Base-by-base conservation (phyloP, 2,329 filamentous ascomycete genomes). In the Sarocladium strictum region DNA sequence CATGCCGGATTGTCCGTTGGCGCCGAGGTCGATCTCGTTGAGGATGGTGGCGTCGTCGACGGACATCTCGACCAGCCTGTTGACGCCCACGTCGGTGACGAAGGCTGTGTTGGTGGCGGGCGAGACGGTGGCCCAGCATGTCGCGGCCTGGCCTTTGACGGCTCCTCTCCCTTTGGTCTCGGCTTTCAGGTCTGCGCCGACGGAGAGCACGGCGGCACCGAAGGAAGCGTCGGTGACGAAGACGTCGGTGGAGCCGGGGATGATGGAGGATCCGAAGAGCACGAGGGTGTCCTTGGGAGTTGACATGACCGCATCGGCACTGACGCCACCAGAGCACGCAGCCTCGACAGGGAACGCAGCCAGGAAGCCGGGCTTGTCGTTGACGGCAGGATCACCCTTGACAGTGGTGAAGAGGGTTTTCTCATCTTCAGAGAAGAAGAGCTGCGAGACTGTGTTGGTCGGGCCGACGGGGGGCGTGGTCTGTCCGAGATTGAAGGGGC, bases 201-300 rank as follows among this genome's bases (percentile, higher is more conserved):
- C 58, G 1, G 70, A 65, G 1, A 85, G 63, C 4, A 83, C 69
- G 0, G 72, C 75, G 0, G 67, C 76, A 5, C 83, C 83, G 53
- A 85, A 83, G 0, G 79, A 78, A 0, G 81, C 76, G 54, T 86
- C 83, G 0, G 81, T 80, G 0, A 73, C 74, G 56, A 85, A 80
- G 37, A 84, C 61, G 27, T 74, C 63, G 2, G 61, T 67, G 0
- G 70, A 71, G 0, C 67, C 69, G 1, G 75, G 75, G 33, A 84
- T 73, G 1, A 66, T 43, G 1, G 69, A 65, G 0, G 78, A 74
- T 7, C 82, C 82, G 58, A 84, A 84, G 1, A 84, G 72, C 0
- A 83, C 77, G 0, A 75, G 75, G 0, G 82, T 85, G n/a, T 79
- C 80, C 0, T 63, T 54, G 0, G 80, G 81, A 0, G 75, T 76